Conservation (phyloP, 768 basidiomycete genomes). For the Daedaleopsis sinensis region DNA sequence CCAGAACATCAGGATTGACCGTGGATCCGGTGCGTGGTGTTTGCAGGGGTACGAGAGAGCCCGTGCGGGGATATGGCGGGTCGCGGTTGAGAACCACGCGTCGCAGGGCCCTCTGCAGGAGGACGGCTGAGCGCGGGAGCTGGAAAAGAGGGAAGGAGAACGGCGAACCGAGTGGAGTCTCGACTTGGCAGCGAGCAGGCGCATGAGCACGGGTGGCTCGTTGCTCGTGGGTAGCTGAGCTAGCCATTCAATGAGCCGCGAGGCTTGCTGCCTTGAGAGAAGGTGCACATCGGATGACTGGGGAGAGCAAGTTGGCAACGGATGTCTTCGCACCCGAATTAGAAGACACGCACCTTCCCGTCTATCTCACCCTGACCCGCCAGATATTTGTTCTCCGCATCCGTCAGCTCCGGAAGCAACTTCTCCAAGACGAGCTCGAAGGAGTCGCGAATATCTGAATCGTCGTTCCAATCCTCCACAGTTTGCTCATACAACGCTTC, state of each 20-base stretch:
- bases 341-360: constrained; percentile 22
- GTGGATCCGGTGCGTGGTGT: constrained; percentile 29
- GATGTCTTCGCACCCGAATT: not conserved
- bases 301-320: not conserved
- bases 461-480: not conserved
- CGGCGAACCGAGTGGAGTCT: constrained; percentile 20
- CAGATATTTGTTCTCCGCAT: constrained; percentile 32
- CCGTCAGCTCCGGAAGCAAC: constrained; percentile 38
- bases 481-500: constrained; percentile 2
- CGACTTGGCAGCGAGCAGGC: constrained; percentile 15
- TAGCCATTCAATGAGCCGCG: not conserved
- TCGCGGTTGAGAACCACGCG: constrained; percentile 6
- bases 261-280: not conserved
- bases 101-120: constrained; percentile 11
- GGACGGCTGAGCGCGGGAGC: not conserved
- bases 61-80: not conserved
- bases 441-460: constrained; percentile 16
- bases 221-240: not conserved
- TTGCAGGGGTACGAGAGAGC: constrained; percentile 40
- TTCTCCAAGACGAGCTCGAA: constrained; percentile 40
- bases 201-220: not conserved
- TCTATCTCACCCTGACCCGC: constrained; percentile 25
- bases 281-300: not conserved
- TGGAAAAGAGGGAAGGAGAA: not conserved
- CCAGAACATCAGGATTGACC: constrained; percentile 40